Base-by-base conservation (phyloP, 176 grass and related monocot species). In the Hyparrhenia diplandra region DNA sequence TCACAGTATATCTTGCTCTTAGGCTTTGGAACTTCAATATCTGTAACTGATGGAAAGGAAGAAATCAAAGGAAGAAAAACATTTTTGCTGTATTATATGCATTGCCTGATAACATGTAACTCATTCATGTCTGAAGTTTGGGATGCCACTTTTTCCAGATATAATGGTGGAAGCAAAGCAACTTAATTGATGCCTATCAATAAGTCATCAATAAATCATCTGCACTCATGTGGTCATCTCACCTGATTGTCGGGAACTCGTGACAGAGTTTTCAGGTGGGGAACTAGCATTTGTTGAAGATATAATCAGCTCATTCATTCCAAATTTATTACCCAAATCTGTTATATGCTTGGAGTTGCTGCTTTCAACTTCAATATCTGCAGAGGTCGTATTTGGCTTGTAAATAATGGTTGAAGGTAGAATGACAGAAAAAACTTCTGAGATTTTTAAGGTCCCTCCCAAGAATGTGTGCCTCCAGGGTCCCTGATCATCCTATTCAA, bases 1-100 rank as follows among this genome's bases (percentile, higher is more conserved):
- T 93, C 91, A 71, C 91, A 93, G n/a, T 62, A 66, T 13, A 90
- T 46, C 71, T 71, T 85, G 27, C 76, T 87, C 40, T 47, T 85
- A 35, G 79, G 83, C 68, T 84, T 69, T 4, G 62, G 28, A 64
- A 69, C 13, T 72, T 82, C 55, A 78, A 69, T 75, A 40, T 82
- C 73, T 82, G 79, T 21, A 67, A 67, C 73, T 87, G 45, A 5
- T 29, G n/a, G 5, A 68, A 23, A 71, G 67, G n/a, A 78, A 34
- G 0, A 10, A 21, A 36, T 36, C 16, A 41, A 37, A 83, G 4
- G 4, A 8, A 24, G 0, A 67, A 10, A n/a, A 24, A 27, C 16
- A 2, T 2, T 4, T 32, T 35, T 74, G 27, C 4, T 52, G 5
- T 54, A 74, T 11, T 32, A 52, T 35, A 17, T 3, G 45, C n/a